These are phyloP conservation scores for Saccharomycopsis sp. DNA, from an alignment of 805 yeast genomes.

Conservation along the genomic window DNA sequence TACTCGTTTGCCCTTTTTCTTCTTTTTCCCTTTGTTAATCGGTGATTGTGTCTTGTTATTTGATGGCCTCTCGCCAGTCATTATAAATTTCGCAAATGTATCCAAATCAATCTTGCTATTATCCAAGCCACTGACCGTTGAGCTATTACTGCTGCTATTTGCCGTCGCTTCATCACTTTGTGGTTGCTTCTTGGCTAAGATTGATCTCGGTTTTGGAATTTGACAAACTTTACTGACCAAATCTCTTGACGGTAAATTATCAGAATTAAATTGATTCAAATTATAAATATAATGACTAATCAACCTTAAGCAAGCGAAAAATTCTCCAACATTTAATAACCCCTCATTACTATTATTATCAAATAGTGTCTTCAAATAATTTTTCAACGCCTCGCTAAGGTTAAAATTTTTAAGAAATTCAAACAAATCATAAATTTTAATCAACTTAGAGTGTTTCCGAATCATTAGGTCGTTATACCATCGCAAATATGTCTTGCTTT, in stretches of 20 bases:
- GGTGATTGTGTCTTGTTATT: constrained; percentile 26
- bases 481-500: constrained; percentile 76
- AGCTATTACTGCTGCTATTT: constrained; percentile 10
- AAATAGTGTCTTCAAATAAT: constrained; percentile 45
- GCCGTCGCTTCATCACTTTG: constrained; percentile 22
- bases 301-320: constrained; percentile 78
- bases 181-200: constrained; percentile 47
- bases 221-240: constrained; percentile 51
- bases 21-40: constrained; percentile 30
- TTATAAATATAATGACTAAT: constrained; percentile 60
- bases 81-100: constrained; percentile 72
- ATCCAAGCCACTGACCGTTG: constrained; percentile 2
- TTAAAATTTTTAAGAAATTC: constrained; percentile 72
- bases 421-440: constrained; percentile 72
- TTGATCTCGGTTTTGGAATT: constrained; percentile 75
- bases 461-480: constrained; percentile 88
- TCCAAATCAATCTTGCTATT: constrained; percentile 62
- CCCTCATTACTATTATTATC: constrained; percentile 40
- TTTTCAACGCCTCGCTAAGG: constrained; percentile 44
- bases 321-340: constrained; percentile 80
- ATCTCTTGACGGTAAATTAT: constrained; percentile 45
- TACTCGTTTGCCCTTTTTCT: constrained; percentile 49
- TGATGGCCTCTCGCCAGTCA: constrained; percentile 70
- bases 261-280: constrained; percentile 26
- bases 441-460: constrained; percentile 58